Conservation (phyloP, 192 early-diverging fungal genomes). For the Coemansia furcata region DNA sequence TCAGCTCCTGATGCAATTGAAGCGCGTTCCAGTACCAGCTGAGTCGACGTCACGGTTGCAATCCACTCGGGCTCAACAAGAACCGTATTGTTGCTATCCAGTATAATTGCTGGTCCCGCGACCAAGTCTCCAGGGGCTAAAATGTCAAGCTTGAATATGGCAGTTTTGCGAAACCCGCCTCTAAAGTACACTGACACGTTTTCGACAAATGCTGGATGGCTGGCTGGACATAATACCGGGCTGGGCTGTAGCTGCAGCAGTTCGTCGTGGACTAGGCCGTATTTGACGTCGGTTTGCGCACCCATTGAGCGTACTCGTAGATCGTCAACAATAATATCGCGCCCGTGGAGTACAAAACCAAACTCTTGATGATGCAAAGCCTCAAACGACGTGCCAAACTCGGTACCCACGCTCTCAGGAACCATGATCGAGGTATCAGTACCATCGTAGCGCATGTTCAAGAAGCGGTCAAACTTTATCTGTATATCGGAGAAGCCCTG, state of each 20-base stretch:
- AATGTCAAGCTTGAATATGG: conserved; percentile 67
- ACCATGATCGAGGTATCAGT: conserved; percentile 94
- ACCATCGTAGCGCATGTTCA: conserved; percentile 91
- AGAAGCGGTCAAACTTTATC: conserved; percentile 66
- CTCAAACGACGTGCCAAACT: conserved; percentile 69
- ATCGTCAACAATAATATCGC: conserved; percentile 85
- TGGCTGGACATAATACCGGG: neutral
- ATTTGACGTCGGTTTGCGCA: conserved; percentile 10
- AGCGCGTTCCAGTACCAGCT: conserved; percentile 54
- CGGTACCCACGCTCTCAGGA: conserved; percentile 56
- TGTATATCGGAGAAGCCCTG: conserved; percentile 68
- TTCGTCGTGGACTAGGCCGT: conserved; percentile 55
- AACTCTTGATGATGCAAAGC: conserved; percentile 86
- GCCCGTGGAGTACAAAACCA: conserved; percentile 85
- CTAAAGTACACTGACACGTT: conserved; percentile 74
- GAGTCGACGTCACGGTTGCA: conserved; percentile 70
- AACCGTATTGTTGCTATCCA: conserved; percentile 86
- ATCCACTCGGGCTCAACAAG: conserved; percentile 79
- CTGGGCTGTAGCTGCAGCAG: conserved; percentile 16
- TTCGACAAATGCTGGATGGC: conserved; percentile 43
- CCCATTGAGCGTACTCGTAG: conserved; percentile 89
- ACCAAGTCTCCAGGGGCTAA: conserved; percentile 67
- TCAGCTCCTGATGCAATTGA: neutral
- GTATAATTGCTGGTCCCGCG: conserved; percentile 85
- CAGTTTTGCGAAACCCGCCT: conserved; percentile 64